phyloP scores from a whole-genome alignment of 805 yeast genomes.

The Starmera dryadoides region DNA sequence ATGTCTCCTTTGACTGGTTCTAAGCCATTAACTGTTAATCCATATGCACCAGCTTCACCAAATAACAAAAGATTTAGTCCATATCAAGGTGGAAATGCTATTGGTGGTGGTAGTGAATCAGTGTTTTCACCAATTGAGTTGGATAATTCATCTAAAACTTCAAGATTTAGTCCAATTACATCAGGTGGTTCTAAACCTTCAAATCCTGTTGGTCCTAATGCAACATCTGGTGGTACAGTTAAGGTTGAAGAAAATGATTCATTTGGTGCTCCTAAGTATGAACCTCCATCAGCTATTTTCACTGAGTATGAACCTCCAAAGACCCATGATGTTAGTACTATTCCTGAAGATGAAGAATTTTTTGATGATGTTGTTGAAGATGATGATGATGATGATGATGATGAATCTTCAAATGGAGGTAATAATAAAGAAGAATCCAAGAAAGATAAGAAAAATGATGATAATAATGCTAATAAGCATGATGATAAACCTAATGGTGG shows the following conservation, averaged over 20 bases:
- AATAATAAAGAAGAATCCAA: conserved; percentile 3
- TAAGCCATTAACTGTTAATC: not conserved
- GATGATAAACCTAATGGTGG: conserved; percentile 11
- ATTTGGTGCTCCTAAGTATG: conserved; percentile 7
- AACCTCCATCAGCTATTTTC: conserved; percentile 20
- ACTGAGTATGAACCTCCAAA: conserved; percentile 20
- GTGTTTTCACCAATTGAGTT: not conserved
- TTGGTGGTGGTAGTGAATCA: not conserved
- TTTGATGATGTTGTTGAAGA: conserved; percentile 39
- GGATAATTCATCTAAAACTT: not conserved
- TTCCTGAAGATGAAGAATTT: conserved; percentile 34
- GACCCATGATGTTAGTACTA: conserved; percentile 8
- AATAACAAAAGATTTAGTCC: conserved; percentile 1
- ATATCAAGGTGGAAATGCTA: not conserved
- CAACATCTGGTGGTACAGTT: not conserved
- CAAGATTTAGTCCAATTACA: conserved; percentile 7
- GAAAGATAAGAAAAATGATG: conserved; percentile 12
- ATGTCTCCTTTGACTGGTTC: not conserved
- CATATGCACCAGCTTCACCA: conserved; percentile 4
- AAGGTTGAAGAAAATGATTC: not conserved
- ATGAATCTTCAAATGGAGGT: conserved; percentile 13
- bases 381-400: conserved; percentile 31
- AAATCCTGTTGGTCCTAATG: not conserved
- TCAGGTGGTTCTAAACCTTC: not conserved
- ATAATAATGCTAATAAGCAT: conserved; percentile 16